A percentile compares a stretch with the other conserved stretches of the same genome.
Evolutionary conservation across 176 grass and related monocot genomes (phyloP).

Genomic region (Olyra latifolia): DNA sequence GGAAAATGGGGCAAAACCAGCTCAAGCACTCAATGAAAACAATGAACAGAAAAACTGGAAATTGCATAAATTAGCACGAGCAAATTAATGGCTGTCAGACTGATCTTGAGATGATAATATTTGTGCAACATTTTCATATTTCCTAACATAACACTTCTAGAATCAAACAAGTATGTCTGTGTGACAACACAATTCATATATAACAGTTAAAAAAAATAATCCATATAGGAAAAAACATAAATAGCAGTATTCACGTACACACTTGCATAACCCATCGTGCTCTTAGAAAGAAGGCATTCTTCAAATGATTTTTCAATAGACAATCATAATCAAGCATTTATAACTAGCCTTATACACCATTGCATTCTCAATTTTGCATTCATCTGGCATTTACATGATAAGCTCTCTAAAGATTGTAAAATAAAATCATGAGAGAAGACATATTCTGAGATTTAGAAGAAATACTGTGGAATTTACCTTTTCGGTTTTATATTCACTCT

Average conservation of each 20-base stretch:
- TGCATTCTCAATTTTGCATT: neutral
- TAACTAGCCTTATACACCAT: neutral
- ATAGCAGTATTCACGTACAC: neutral
- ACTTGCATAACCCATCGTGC: neutral
- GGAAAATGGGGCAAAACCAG: neutral
- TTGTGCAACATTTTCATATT: neutral
- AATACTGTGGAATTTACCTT: constrained; percentile 31
- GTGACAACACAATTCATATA: neutral
- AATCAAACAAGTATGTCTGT: neutral
- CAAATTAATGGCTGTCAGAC: neutral
- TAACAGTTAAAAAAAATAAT: neutral
- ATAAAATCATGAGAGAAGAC: neutral
- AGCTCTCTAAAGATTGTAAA: neutral
- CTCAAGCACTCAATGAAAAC: neutral
- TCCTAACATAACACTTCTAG: neutral
- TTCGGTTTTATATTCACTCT: neutral
- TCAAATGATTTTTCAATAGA: neutral
- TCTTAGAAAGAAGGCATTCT: neutral
- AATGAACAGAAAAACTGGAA: neutral
- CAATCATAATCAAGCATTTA: constrained; percentile 1
- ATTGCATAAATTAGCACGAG: neutral
- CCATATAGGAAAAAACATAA: neutral
- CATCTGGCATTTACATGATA: neutral
- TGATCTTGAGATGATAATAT: neutral
- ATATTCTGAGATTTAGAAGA: neutral